These are phyloP conservation scores for Talaromyces proteolyticus DNA, from an alignment of 495 filamentous ascomycete genomes.

Conservation along the genomic window DNA sequence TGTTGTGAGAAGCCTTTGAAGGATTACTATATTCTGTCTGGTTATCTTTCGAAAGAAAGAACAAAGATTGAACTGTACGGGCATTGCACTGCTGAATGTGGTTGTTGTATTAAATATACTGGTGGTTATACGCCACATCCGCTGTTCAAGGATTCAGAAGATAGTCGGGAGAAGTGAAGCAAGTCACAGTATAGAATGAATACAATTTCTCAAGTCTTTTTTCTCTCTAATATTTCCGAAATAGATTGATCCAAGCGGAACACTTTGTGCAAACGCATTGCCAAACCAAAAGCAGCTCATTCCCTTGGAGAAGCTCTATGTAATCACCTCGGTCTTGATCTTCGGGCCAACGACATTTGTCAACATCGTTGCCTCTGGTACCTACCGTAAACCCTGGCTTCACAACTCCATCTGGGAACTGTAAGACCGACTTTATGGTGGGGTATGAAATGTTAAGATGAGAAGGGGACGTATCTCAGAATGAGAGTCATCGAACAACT, in stretches of 20 bases:
- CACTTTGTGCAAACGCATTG: no score
- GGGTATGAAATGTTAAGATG: not conserved
- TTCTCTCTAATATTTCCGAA: no score
- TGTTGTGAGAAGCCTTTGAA: slow-evolving; percentile 3
- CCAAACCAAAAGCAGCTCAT: no score
- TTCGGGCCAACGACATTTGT: slow-evolving; percentile 10
- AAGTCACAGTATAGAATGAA: slow-evolving; percentile 3
- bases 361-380: slow-evolving; percentile 18
- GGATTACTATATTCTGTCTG: not conserved
- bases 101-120: not conserved
- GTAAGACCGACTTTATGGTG: slow-evolving; percentile 6
- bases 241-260: no score
- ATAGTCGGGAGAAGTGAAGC: not conserved
- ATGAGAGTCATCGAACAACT: slow-evolving; percentile 11
- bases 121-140: slow-evolving; percentile 2
- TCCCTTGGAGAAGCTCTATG: not conserved
- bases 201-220: not conserved
- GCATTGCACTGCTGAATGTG: slow-evolving; percentile 7
- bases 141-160: not conserved
- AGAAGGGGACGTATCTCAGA: slow-evolving; percentile 8
- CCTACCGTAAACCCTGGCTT: slow-evolving; percentile 15
- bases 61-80: slow-evolving; percentile 3
- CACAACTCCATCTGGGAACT: slow-evolving; percentile 8
- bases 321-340: slow-evolving; percentile 6
- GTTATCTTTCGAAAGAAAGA: slow-evolving; percentile 1